Base-by-base conservation (phyloP, 768 basidiomycete species). In the Vararia minispora region DNA sequence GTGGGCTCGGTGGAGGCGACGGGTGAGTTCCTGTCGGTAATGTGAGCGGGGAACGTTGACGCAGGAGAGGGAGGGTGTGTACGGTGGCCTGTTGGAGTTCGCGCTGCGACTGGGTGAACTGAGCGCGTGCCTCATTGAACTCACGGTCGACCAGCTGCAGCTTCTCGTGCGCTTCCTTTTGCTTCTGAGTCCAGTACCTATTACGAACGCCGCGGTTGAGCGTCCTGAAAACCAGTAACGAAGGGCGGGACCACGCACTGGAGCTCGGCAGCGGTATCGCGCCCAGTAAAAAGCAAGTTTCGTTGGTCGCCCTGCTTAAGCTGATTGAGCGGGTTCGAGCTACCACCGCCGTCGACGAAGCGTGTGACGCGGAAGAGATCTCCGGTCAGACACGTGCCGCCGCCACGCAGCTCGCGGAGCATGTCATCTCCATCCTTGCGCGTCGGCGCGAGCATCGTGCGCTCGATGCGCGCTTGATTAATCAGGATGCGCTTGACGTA, bases 401-500 rank as follows among this genome's bases (percentile, higher is more conserved):
- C 71, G 17, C 65, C 56, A 6, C 56, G 49, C 18, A 76, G 49
- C 9, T 46, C 43, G 31, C 58, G 45, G 28, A 83, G 59, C 18
- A 69, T 58, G 1, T 61, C 45, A 42, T 90, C 75, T 1, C 74
- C 91, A 26, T 78, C 72, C 0, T 51, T 54, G 59, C 89, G 86
- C 7, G 62, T 72, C 2, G 49, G 52, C 0, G 82, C 75, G 16
- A 98, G 66, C 7, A 89, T 57, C 3, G 67, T 71, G 12, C 69
- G 64, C 57, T 99, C 95, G 35, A 95, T 85, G 31, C 56, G 61
- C 16, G 62, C 60, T 35, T 68, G 64, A 55, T 90, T 89, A 58
- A 98, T 80, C 31, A 99, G 56, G 24, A 91, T 67, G 35, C 90
- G 85, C 21, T 77, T 62, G 2, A 92, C 83, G 42, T 75, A 76